Evolutionary conservation across 192 early-diverging fungal species (phyloP), one percentile per base, ranked within the genome.

Genomic region (Coemansia aciculifera): DNA sequence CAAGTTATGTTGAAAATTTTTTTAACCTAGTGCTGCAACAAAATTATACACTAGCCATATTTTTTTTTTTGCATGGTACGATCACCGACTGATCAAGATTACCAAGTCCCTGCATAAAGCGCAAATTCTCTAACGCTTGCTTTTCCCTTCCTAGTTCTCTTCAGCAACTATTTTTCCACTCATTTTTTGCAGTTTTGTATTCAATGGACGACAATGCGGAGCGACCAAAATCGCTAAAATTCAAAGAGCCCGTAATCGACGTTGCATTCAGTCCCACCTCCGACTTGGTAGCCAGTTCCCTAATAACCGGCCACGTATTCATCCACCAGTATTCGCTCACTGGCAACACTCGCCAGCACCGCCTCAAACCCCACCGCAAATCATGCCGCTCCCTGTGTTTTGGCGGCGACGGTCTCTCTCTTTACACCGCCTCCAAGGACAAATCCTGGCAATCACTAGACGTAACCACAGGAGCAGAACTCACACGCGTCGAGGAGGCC

Each of bases 371-470:
- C 1, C 92, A 95, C 73, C 94, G 87, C 78, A 92, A 95, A 72
- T 94, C 95, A 4, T 94, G 92, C 66, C 85, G 97, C 34, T 90
- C 91, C 6, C 71, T 99, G 1, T 88, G 83, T 31, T 99, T 97
- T 71, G 89, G 85, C 71, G 77, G 72, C 7, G 92, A 94, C 75
- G 96, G 96, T 13, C 40, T 54, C 24, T 51, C 46, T 21, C 66
- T 75, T 2, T 96, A 87, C 78, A 89, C 90, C 10, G 92, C 88
- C 32, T 97, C 96, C 9, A 90, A 89, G 67, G 98, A 99, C 79
- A 84, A 87, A 71, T 88, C 93, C 15, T 88, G 96, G 57, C 89
- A 91, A 64, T 84, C 91, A 29, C 64, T 96, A 60, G 91, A 98
- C 71, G 70, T 90, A 10, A 79, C 82, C 56, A 94, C 90, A 0